phyloP scores from a whole-genome alignment of 345 rosid genomes.

The Corymbia maculata region DNA sequence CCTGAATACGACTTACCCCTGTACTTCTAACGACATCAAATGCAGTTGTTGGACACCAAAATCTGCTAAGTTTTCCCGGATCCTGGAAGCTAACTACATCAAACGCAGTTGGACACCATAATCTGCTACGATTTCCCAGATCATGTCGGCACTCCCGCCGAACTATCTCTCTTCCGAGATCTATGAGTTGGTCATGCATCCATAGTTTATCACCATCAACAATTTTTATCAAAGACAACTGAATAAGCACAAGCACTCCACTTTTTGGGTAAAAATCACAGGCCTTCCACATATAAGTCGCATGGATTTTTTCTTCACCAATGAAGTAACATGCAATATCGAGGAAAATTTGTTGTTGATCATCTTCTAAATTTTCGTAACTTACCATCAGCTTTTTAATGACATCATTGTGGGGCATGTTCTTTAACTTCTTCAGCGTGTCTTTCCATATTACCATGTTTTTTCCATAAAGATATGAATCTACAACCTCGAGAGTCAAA shows the following conservation, averaged over 20 bases:
- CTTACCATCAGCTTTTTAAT: background rate
- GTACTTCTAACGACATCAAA: background rate
- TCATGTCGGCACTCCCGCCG: background rate
- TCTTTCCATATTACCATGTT: background rate
- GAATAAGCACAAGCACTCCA: background rate
- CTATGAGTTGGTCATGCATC: background rate
- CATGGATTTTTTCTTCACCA: background rate
- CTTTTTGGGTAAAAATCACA: background rate
- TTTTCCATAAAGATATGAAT: background rate
- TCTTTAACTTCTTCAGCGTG: background rate
- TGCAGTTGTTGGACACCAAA: background rate
- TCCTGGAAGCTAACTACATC: background rate
- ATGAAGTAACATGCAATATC: background rate
- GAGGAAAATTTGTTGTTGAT: background rate
- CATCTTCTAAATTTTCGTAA: background rate
- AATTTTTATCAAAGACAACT: background rate
- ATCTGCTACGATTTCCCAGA: background rate
- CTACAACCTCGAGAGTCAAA: background rate
- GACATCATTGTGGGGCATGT: background rate
- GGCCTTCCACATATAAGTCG: background rate
- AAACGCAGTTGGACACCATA: background rate
- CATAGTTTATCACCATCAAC: background rate
- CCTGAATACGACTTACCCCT: background rate
- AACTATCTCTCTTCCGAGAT: background rate
- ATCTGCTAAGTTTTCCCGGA: background rate